Evolutionary conservation across 148 eudicot species (phyloP).

Genomic region (Linanthus parryae): DNA sequence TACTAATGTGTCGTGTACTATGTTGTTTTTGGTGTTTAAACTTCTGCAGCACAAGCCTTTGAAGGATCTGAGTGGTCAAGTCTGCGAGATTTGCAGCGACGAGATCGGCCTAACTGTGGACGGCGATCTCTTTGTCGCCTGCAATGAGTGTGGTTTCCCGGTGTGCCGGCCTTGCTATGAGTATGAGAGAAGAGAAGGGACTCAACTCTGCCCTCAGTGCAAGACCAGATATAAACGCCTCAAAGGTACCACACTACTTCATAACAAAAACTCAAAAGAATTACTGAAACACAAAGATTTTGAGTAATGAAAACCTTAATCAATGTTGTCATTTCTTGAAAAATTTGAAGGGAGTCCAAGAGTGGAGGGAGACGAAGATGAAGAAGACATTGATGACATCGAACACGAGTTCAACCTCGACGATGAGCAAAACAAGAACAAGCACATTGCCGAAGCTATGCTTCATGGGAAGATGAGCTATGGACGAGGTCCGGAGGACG

Average conservation of each 20-base stretch:
- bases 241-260: constrained; percentile 42
- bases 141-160: constrained; percentile 97
- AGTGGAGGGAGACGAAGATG: constrained; percentile 98
- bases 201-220: constrained; percentile 92
- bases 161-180: constrained; percentile 97
- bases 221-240: constrained; percentile 95
- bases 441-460: constrained; percentile 76
- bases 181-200: constrained; percentile 94
- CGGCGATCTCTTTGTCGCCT: constrained; percentile 94
- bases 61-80: constrained; percentile 94
- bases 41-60: constrained; percentile 82
- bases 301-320: background rate
- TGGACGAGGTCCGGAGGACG: constrained; percentile 89
- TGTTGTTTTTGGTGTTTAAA: constrained; percentile 1
- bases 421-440: constrained; percentile 62
- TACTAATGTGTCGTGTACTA: background rate
- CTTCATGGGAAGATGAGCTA: constrained; percentile 98
- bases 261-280: background rate
- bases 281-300: background rate
- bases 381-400: constrained; percentile 91
- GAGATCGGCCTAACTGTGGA: constrained; percentile 76
- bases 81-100: constrained; percentile 95
- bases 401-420: constrained; percentile 89
- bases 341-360: constrained; percentile 75
- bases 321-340: background rate